Base-by-base conservation (phyloP, 164 flowering plant genomes). In the Nymphaea colorata region DNA sequence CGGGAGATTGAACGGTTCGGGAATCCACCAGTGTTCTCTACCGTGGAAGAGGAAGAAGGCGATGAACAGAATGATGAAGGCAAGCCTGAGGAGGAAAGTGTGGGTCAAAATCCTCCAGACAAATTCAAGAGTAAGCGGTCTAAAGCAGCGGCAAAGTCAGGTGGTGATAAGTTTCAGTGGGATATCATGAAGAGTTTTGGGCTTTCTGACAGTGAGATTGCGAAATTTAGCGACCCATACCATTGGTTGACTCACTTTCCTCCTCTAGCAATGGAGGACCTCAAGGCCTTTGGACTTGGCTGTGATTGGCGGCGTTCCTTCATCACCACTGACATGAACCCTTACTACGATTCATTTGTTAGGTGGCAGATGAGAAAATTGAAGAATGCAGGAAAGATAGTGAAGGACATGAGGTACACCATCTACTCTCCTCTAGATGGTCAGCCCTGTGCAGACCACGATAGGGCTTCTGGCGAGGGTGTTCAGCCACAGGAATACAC, bases 361-460 rank as follows among this genome's bases (percentile, higher is more conserved):
- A 71, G 77, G 80, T 92, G 98, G 98, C 98, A 92, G 77, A 81
- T 92, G 88, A 82, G 86, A 74, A 93, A 90, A 69, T 73, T 90
- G 79, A 90, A 83, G 76, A 77, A 78, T n/a, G 63, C 78, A 82
- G 96, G 93, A 2, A 93, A 93, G 79, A 85, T 93, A 71, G 91
- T 93, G 12, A 87, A 93, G 71, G 96, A 86, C 64, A 66, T 78
- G 55, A 81, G 98, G 61, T 88, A 90, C 76, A 74, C 95, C 0
- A 80, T 90, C 14, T 93, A 76, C 71, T 92, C 98, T 45, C 96
- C 93, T 6, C 72, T 85, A 25, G 98, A 90, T 81, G 93, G 90
- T 42, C 98, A 90, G 69, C 98, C 96, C 5, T 93, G 98, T 79
- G 96, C 96, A 12, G 98, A 90, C 72, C 98, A 93, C 75, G 98